A percentile compares a stretch with the other conserved stretches of the same genome.
These are phyloP conservation scores for Pseudogymnoascus sp. DNA, from an alignment of 2,329 filamentous ascomycete genomes.

Conservation along the genomic window DNA sequence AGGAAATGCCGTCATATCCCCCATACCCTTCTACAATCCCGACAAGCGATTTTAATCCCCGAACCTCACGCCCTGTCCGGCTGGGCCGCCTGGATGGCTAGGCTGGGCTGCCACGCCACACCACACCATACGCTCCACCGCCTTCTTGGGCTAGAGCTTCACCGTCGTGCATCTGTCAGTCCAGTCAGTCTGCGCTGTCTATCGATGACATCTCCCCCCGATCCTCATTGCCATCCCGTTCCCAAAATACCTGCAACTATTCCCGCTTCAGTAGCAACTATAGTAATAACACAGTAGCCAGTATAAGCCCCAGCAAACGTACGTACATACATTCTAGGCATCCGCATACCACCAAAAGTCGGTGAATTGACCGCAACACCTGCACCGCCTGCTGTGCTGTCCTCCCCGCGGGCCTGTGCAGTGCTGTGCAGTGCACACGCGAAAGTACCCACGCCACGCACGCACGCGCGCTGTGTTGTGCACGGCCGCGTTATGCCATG, in stretches of 20 bases:
- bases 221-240: no score
- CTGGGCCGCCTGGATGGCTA: background rate
- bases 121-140: background rate
- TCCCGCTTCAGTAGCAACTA: no score
- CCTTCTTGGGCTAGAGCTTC: background rate
- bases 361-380: background rate
- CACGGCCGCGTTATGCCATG: background rate
- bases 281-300: no score
- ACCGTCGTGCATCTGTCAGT: background rate
- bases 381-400: background rate
- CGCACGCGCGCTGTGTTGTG: background rate
- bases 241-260: no score
- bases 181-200: background rate
- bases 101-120: background rate
- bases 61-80: background rate
- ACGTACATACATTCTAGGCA: no score
- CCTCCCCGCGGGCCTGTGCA: background rate
- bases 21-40: background rate
- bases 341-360: background rate
- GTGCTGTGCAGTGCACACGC: background rate
- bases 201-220: background rate
- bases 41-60: background rate
- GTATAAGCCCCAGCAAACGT: no score
- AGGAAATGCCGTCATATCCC: background rate
- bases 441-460: background rate